phyloP scores from a whole-genome alignment of 2,329 filamentous ascomycete genomes.

The Anisogramma anomala region DNA sequence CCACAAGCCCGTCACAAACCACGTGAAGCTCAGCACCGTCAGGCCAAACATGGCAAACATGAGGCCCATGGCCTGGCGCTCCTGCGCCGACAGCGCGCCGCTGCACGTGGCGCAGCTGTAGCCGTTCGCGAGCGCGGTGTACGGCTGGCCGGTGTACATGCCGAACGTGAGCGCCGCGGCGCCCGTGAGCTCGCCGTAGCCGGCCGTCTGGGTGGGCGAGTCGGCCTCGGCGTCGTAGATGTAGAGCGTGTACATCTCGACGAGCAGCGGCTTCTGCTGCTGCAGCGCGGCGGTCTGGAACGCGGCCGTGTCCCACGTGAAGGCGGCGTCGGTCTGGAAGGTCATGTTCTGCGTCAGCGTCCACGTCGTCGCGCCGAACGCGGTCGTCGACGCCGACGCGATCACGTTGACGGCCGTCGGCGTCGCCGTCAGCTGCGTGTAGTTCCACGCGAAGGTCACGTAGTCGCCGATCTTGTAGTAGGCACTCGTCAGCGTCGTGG shows the following conservation, averaged over 20 bases:
- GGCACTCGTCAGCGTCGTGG: slow-evolving; percentile 31
- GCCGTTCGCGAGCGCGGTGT: slow-evolving; percentile 35
- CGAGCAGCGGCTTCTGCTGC: slow-evolving; percentile 33
- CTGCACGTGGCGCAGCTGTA: slow-evolving; percentile 50
- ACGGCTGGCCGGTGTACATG: slow-evolving; percentile 42
- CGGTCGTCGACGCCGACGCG: slow-evolving; percentile 41
- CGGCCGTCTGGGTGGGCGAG: slow-evolving; percentile 34
- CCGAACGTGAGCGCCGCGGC: slow-evolving; percentile 43
- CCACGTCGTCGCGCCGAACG: slow-evolving; percentile 33
- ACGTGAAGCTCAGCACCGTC: slow-evolving; percentile 50
- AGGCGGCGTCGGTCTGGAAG: slow-evolving; percentile 37
- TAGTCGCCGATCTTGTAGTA: slow-evolving; percentile 50
- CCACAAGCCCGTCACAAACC: slow-evolving; percentile 45
- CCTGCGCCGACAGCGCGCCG: slow-evolving; percentile 35
- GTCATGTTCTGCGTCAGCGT: slow-evolving; percentile 55
- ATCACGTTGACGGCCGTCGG: slow-evolving; percentile 51
- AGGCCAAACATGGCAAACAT: slow-evolving; percentile 42
- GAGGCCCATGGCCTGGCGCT: slow-evolving; percentile 37
- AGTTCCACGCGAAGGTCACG: slow-evolving; percentile 54
- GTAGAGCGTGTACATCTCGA: slow-evolving; percentile 48
- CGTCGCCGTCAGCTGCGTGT: slow-evolving; percentile 45
- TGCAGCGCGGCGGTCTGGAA: slow-evolving; percentile 35
- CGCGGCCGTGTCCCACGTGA: slow-evolving; percentile 46
- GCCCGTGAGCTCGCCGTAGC: slow-evolving; percentile 44
- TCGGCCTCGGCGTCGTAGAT: slow-evolving; percentile 47